These are phyloP conservation scores for Penicillium brasilianum DNA, from an alignment of 2,329 filamentous ascomycete species.

Conservation along the genomic window DNA sequence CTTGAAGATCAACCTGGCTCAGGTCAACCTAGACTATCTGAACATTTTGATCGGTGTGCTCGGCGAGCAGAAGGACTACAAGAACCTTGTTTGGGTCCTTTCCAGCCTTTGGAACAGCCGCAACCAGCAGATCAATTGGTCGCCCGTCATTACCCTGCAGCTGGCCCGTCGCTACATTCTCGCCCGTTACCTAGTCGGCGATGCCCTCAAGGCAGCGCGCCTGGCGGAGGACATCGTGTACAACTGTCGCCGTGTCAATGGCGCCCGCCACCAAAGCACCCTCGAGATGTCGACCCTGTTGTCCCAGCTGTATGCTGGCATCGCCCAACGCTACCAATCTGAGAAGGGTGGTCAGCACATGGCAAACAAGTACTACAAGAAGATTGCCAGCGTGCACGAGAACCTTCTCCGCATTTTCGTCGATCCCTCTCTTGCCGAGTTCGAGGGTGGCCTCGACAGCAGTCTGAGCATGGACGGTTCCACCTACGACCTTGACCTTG, in stretches of 20 bases:
- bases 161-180: slow-evolving; percentile 58
- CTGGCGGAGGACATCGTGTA: slow-evolving; percentile 61
- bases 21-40: slow-evolving; percentile 48
- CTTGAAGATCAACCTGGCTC: slow-evolving; percentile 51
- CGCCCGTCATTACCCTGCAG: slow-evolving; percentile 51
- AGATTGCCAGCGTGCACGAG: slow-evolving; percentile 45
- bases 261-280: slow-evolving; percentile 52
- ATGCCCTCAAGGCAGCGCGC: slow-evolving; percentile 50
- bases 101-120: slow-evolving; percentile 52
- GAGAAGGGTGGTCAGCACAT: slow-evolving; percentile 41
- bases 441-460: slow-evolving; percentile 33
- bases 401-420: slow-evolving; percentile 43
- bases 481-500: slow-evolving; percentile 30
- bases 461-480: slow-evolving; percentile 30
- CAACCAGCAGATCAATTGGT: slow-evolving; percentile 50
- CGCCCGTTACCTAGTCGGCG: slow-evolving; percentile 55
- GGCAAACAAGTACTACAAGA: slow-evolving; percentile 47
- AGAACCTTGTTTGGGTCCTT: slow-evolving; percentile 49
- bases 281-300: slow-evolving; percentile 56
- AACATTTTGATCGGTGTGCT: slow-evolving; percentile 51
- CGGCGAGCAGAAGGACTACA: slow-evolving; percentile 53
- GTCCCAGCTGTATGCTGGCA: slow-evolving; percentile 55
- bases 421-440: slow-evolving; percentile 39
- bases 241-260: slow-evolving; percentile 60
- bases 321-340: slow-evolving; percentile 42